phyloP scores from a whole-genome alignment of 306 rosid genomes.

The Luffa acutangula region DNA sequence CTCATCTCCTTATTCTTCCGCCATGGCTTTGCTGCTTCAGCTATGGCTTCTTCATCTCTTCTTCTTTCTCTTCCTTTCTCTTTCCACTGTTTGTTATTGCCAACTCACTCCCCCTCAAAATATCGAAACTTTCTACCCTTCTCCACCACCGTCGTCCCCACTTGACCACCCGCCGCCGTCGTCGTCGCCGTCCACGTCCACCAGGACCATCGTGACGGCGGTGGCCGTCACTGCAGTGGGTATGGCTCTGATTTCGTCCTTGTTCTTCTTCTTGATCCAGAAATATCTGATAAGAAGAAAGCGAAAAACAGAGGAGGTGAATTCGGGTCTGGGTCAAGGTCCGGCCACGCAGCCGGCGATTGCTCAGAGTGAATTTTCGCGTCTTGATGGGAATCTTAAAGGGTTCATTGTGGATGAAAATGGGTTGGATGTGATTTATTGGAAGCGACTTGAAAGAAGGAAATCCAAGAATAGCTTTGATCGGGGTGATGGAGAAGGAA shows the following conservation, averaged over 20 bases:
- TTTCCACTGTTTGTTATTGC: slow-evolving; percentile 18
- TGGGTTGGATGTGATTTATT: slow-evolving; percentile 87
- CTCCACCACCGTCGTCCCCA: slow-evolving; percentile 19
- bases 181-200: slow-evolving; percentile 27
- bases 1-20: neutral
- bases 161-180: neutral
- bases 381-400: slow-evolving; percentile 12
- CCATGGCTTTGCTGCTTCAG: slow-evolving; percentile 5
- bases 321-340: neutral
- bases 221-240: slow-evolving; percentile 58
- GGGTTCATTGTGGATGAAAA: slow-evolving; percentile 66
- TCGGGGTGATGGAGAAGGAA: neutral
- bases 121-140: slow-evolving; percentile 57
- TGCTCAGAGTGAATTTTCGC: neutral
- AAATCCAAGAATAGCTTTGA: slow-evolving; percentile 18
- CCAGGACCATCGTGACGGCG: slow-evolving; percentile 32
- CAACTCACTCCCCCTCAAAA: slow-evolving; percentile 42
- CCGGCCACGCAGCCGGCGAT: neutral
- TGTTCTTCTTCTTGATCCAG: slow-evolving; percentile 34
- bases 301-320: slow-evolving; percentile 15
- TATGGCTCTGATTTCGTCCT: slow-evolving; percentile 37
- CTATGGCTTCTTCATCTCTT: slow-evolving; percentile 18
- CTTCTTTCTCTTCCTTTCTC: slow-evolving; percentile 15
- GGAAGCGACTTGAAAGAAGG: slow-evolving; percentile 59
- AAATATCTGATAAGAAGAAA: slow-evolving; percentile 23